These are phyloP conservation scores for Alternaria sp. DNA, from an alignment of 2,329 filamentous ascomycete genomes.

Conservation along the genomic window DNA sequence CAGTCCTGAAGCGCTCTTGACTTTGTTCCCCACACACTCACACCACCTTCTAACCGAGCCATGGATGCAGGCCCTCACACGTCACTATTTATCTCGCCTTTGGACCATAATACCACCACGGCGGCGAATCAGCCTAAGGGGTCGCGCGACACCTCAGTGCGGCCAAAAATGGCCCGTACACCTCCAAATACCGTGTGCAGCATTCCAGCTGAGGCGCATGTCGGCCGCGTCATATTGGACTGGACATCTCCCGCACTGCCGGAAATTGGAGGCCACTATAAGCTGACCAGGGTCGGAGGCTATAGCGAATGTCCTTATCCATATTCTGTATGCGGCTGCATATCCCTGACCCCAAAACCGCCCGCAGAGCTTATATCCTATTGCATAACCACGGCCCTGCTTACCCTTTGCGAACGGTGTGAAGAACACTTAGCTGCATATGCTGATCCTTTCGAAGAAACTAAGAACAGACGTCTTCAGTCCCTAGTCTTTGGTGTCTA, in stretches of 20 bases:
- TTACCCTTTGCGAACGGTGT: conserved; percentile 34
- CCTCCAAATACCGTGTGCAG: not conserved
- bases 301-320: conserved; percentile 11
- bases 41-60: conserved; percentile 14
- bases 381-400: conserved; percentile 16
- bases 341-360: conserved; percentile 17
- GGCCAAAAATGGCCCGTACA: not conserved
- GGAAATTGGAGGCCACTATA: conserved; percentile 16
- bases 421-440: conserved; percentile 28
- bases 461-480: conserved; percentile 26
- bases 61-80: conserved; percentile 7
- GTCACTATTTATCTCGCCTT: conserved; percentile 7
- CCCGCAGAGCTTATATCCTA: conserved; percentile 18
- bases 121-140: not conserved
- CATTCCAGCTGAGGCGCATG: not conserved
- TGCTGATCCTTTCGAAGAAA: conserved; percentile 7
- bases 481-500: conserved; percentile 13
- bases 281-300: conserved; percentile 4
- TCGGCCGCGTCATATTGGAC: conserved; percentile 10
- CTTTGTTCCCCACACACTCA: conserved; percentile 18
- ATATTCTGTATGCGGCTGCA: conserved; percentile 22
- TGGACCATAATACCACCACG: not conserved
- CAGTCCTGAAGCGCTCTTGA: conserved; percentile 28
- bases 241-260: conserved; percentile 14
- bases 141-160: conserved; percentile 2